Evolutionary conservation across 257 asterid species (phyloP).

Genomic region (Rhazya stricta): DNA sequence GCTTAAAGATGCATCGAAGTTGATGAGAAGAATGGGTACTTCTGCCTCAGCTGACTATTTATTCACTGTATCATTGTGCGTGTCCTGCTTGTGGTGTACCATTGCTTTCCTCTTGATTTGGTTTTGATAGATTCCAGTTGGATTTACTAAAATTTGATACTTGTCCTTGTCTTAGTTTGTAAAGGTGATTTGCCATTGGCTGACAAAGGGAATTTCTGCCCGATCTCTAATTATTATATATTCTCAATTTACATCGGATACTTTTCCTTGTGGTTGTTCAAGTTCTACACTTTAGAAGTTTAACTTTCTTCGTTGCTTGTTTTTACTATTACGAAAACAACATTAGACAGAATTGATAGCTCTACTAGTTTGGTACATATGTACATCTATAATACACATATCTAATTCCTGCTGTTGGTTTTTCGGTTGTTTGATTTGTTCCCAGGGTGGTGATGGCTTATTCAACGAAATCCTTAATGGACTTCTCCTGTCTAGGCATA

Average conservation of each 20-base stretch:
- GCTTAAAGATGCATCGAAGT: not conserved
- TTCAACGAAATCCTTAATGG: slow-evolving; percentile 90
- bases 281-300: not conserved
- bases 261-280: not conserved
- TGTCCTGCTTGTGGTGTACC: not conserved
- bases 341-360: not conserved
- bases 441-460: slow-evolving; percentile 96
- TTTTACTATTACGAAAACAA: not conserved
- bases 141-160: not conserved
- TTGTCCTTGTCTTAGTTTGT: not conserved
- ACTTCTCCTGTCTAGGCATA: slow-evolving; percentile 77
- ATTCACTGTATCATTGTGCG: not conserved
- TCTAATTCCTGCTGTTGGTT: slow-evolving; percentile 12
- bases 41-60: not conserved
- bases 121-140: not conserved
- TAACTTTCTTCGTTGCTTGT: not conserved
- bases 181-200: not conserved
- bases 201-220: not conserved
- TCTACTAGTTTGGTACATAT: not conserved
- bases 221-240: not conserved
- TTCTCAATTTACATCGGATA: not conserved
- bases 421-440: slow-evolving; percentile 22
- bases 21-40: not conserved
- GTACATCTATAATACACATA: not conserved
- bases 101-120: not conserved